Evolutionary conservation across 495 filamentous ascomycete species (phyloP), one percentile per base, ranked within the genome.

Genomic region (Elaphomyces granulatus): DNA sequence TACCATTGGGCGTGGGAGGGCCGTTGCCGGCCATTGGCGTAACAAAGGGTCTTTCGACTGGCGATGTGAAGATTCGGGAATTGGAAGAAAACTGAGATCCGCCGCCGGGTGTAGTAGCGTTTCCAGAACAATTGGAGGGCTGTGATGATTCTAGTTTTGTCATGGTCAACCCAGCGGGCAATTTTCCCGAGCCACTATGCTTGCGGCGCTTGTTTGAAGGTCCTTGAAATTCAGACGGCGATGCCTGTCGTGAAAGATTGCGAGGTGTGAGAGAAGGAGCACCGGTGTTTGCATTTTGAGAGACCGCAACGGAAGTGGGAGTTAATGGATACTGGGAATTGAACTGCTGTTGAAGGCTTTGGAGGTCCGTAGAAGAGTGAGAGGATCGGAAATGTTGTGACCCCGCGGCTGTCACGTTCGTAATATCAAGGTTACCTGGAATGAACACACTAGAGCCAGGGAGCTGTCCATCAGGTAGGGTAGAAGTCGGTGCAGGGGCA

Each of bases 131-230:
- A 12, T 31, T 34, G 19, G 35, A 37, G 36, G 64, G 49, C 34
- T 73, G 67, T 23, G 59, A 52, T 7, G 64, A 71, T 44, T 85
- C 78, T 12, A 86, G 60, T 41, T 70, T 75, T 0, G 86, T 93
- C 86, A 92, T 93, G 10, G 74, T 72, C 49, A 94, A 54, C 32
- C 72, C 76, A 4, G 63, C 72, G 1, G 82, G 78, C n/a, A 90
- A 53, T 56, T 80, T 80, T 32, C 59, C 54, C 14, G 71, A 72
- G 21, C 66, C 66, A 59, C 78, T 85, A 26, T 78, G 70, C 53
- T 86, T 88, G 42, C 84, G 73, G 49, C 81, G 80, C 60, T 86
- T 88, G 41, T 66, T 66, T 28, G 63, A 64, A 16, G 75, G 75
- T 7, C 70, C 76, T 41, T 60, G 53, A 36, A 75, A 70, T 17